Base-by-base conservation (phyloP, 306 rosid genomes). In the Fragaria nilgerrensis region DNA sequence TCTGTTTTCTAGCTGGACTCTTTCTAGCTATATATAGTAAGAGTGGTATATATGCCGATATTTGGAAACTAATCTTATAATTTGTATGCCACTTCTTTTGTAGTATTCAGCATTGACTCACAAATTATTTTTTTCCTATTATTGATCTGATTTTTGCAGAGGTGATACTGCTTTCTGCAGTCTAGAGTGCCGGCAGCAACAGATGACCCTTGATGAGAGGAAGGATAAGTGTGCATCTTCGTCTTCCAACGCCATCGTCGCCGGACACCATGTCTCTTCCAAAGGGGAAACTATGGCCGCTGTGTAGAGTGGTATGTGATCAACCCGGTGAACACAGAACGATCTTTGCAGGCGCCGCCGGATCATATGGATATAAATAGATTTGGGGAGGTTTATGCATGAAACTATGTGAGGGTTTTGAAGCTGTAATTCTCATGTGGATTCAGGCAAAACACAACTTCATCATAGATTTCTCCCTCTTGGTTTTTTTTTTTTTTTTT, bases 151-250 rank as follows among this genome's bases (percentile, higher is more conserved):
- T 8, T 58, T 52, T 45, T 76, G 86, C 83, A 95, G 99, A 67
- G 99, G 99, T 19, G 96, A 92, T 68, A 87, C 78, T 79, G 97
- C 85, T 32, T 95, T 92, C 74, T 95, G 99, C 83, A 95, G 97
- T 73, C 85, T 85, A 72, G 99, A 95, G 83, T 95, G 97, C 83
- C 89, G 99, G 45, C 85, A 95, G 61, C 82, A 92, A 69, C 97
- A 90, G 82, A 95, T 95, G 91, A 92, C 86, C 49, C 84, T 82
- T 52, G 99, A 95, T 43, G 99, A 95, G 86, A 86, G 82, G 74
- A 86, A 83, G 63, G 94, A 87, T 27, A 92, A 90, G 88, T 82
- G 90, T 74, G 78, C 82, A 16, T 37, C 79, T 7, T 47, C 86
- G 48, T 17, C 78, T 7, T 49, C 92, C 68, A 68, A 69, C 13